These are phyloP conservation scores for Jamesozyma rosinii DNA, from an alignment of 805 yeast genomes.

Conservation along the genomic window DNA sequence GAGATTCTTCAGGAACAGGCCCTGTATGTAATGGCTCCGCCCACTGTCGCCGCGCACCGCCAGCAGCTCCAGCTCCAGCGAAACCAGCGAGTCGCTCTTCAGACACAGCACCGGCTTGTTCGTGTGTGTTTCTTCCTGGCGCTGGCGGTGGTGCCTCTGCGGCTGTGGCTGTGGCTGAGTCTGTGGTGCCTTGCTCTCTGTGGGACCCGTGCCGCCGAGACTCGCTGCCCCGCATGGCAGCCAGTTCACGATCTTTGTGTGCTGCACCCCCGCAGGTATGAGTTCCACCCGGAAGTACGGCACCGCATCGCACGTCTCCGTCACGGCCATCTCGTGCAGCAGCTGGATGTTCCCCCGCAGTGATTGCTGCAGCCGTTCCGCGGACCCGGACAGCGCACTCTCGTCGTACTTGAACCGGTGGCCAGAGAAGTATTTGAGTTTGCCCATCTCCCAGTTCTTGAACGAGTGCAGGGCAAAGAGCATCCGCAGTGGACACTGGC, in stretches of 20 bases:
- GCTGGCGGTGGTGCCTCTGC: neutral
- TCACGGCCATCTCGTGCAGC: conserved; percentile 13
- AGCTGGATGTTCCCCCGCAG: conserved; percentile 11
- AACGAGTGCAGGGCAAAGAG: conserved; percentile 21
- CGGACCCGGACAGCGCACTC: conserved; percentile 10
- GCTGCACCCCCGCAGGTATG: conserved; percentile 18
- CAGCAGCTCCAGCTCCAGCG: conserved; percentile 14
- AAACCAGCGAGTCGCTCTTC: conserved; percentile 12
- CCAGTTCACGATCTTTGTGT: conserved; percentile 20
- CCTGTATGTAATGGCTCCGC: conserved; percentile 14
- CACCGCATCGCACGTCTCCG: conserved; percentile 20
- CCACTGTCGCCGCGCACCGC: conserved; percentile 3
- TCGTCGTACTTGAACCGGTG: conserved; percentile 21
- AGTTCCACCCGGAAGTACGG: conserved; percentile 18
- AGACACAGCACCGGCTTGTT: conserved; percentile 17
- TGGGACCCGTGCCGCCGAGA: neutral
- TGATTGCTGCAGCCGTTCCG: conserved; percentile 7
- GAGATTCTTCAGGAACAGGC: conserved; percentile 18
- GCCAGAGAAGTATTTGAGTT: conserved; percentile 16
- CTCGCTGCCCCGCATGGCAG: conserved; percentile 8
- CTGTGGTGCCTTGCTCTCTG: neutral
- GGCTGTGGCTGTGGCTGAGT: neutral
- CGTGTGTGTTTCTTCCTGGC: neutral
- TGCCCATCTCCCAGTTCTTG: conserved; percentile 20
- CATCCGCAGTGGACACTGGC: conserved; percentile 8